These are phyloP conservation scores for Nannochloropsis salina DNA, from an alignment of 108 stramenopile species.

Conservation along the genomic window DNA sequence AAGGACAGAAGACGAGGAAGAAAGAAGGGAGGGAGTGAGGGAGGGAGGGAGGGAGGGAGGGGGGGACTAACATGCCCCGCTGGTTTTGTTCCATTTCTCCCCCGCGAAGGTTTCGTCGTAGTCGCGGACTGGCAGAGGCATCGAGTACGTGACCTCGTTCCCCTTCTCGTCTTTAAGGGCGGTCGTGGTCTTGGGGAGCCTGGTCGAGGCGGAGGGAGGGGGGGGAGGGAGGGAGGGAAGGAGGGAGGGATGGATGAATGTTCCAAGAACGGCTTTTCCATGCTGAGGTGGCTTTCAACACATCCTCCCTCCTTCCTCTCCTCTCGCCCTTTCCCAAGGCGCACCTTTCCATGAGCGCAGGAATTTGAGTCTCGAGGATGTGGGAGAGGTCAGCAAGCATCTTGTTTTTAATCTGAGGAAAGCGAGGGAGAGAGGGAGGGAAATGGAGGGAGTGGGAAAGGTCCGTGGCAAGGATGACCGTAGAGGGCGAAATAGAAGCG, in stretches of 20 bases:
- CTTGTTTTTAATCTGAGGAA: background rate
- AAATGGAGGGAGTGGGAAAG: no score
- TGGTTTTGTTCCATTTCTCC: background rate
- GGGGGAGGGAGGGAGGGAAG: background rate
- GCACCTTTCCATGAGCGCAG: background rate
- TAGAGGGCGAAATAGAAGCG: background rate
- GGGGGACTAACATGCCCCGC: background rate
- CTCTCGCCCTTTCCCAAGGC: background rate
- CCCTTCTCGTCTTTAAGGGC: background rate
- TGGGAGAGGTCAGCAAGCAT: background rate
- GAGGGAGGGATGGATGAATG: background rate
- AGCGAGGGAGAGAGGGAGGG: background rate
- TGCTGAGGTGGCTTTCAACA: background rate
- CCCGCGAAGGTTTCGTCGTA: background rate
- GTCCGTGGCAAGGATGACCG: no score
- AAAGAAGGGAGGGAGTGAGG: background rate
- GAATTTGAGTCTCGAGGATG: background rate
- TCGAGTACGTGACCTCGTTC: background rate
- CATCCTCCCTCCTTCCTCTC: constrained; percentile 1
- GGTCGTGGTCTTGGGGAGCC: background rate
- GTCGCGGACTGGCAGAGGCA: background rate
- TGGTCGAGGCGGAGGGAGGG: background rate
- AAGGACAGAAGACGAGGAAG: no score
- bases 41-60: constrained; percentile 1
- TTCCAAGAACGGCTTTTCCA: background rate